Conservation (phyloP, 305 asterid genomes). For the Rubia tinctorum region DNA sequence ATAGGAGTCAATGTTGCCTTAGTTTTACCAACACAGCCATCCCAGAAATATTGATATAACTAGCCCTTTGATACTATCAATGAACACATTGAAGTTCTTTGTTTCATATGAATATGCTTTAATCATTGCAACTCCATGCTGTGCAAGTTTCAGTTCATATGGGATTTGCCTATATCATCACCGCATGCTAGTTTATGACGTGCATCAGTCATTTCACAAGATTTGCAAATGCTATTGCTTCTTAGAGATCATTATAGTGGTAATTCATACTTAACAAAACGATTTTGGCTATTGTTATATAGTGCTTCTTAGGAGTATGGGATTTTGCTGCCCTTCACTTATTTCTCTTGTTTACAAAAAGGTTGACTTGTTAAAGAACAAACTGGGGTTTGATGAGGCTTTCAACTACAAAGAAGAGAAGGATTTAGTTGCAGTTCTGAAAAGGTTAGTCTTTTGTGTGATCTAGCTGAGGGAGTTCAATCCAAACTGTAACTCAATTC, state of each 20-base stretch:
- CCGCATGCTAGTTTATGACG: not conserved
- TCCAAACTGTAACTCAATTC: not conserved
- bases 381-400: conserved; percentile 57
- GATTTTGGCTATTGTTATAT: not conserved
- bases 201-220: not conserved
- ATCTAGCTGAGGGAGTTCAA: conserved; percentile 1
- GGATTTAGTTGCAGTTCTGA: conserved; percentile 42
- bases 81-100: not conserved
- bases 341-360: conserved; percentile 10
- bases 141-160: not conserved
- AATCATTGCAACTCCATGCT: not conserved
- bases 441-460: conserved; percentile 31
- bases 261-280: not conserved
- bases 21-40: not conserved
- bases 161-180: not conserved
- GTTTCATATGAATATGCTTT: not conserved
- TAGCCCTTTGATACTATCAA: not conserved
- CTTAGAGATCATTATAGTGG: not conserved
- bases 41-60: not conserved
- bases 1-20: not conserved
- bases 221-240: not conserved
- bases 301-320: not conserved
- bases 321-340: not conserved
- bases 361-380: conserved; percentile 62
- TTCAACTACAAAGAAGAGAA: conserved; percentile 67